A percentile compares a stretch with the other conserved stretches of the same genome.
Evolutionary conservation across 73 alveolate genomes (phyloP).

Genomic region (Symbiodinium pilosum): DNA sequence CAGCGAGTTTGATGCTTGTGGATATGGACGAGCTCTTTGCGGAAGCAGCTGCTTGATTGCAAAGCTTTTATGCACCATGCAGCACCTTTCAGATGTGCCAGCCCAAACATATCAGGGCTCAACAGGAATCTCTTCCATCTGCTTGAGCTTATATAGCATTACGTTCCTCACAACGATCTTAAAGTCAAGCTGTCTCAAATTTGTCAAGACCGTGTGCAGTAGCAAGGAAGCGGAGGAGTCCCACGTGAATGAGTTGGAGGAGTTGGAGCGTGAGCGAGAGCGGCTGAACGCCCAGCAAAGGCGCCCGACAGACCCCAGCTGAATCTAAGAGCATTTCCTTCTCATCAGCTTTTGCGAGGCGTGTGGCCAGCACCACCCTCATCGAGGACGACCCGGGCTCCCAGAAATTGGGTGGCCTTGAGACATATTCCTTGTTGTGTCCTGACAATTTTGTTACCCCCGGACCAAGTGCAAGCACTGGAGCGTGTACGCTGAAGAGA

Average conservation of each 20-base stretch:
- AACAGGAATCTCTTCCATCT: not conserved
- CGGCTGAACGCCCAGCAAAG: constrained; percentile 69
- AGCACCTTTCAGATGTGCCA: no score
- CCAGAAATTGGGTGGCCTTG: no score
- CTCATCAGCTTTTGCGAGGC: no score
- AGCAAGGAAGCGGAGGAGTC: constrained; percentile 62
- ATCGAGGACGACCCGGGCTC: not conserved
- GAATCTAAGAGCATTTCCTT: not conserved
- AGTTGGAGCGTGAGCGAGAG: no score
- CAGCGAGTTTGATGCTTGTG: constrained; percentile 67
- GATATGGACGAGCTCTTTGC: constrained; percentile 26
- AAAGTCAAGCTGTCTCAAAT: not conserved
- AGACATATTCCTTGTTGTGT: no score
- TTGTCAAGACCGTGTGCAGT: no score
- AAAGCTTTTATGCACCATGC: no score
- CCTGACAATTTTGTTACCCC: no score
- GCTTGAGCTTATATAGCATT: not conserved
- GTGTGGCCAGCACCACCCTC: not conserved
- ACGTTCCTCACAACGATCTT: not conserved
- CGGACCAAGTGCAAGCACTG: no score
- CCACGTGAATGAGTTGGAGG: constrained; percentile 38
- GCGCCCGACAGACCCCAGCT: not conserved
- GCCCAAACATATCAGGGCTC: no score
- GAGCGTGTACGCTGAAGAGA: no score
- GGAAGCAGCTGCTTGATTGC: constrained; percentile 53